Evolutionary conservation across 805 yeast species (phyloP).

Genomic region (Brettanomyces sp.): DNA sequence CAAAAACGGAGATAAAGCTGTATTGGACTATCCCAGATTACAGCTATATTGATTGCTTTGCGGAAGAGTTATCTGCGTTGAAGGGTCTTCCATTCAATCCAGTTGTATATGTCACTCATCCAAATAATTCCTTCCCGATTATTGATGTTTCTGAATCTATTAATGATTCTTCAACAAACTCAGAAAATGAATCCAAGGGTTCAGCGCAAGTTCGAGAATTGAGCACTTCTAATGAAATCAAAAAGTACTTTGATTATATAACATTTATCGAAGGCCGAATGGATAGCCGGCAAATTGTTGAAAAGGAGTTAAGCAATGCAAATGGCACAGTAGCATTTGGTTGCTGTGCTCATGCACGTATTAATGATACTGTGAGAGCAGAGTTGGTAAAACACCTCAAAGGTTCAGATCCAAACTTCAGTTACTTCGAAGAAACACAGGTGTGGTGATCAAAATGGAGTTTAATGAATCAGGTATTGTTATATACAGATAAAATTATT

Average conservation of each 20-base stretch:
- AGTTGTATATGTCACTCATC: constrained; percentile 32
- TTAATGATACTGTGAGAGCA: constrained; percentile 26
- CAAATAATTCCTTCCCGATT: background rate
- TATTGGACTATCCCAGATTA: constrained; percentile 57
- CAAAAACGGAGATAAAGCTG: constrained; percentile 33
- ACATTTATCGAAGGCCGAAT: constrained; percentile 40
- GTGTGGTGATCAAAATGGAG: constrained; percentile 17
- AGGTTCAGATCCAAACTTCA: constrained; percentile 11
- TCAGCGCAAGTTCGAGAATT: constrained; percentile 14
- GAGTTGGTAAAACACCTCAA: constrained; percentile 13
- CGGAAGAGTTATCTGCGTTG: constrained; percentile 31
- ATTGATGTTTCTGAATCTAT: too few species aligned
- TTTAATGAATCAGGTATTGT: too few species aligned
- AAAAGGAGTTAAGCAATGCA: constrained; percentile 27
- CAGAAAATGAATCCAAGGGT: too few species aligned
- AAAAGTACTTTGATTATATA: constrained; percentile 25
- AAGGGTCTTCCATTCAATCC: constrained; percentile 25
- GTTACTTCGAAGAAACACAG: constrained; percentile 28
- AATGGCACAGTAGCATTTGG: constrained; percentile 35
- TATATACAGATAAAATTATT: too few species aligned
- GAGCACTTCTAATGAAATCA: background rate
- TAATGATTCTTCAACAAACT: too few species aligned
- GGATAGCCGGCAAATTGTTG: constrained; percentile 25
- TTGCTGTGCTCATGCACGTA: constrained; percentile 39
- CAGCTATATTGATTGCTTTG: constrained; percentile 41